phyloP scores from a whole-genome alignment of 2,329 filamentous ascomycete species.

The Aspergillus tubingensis region DNA sequence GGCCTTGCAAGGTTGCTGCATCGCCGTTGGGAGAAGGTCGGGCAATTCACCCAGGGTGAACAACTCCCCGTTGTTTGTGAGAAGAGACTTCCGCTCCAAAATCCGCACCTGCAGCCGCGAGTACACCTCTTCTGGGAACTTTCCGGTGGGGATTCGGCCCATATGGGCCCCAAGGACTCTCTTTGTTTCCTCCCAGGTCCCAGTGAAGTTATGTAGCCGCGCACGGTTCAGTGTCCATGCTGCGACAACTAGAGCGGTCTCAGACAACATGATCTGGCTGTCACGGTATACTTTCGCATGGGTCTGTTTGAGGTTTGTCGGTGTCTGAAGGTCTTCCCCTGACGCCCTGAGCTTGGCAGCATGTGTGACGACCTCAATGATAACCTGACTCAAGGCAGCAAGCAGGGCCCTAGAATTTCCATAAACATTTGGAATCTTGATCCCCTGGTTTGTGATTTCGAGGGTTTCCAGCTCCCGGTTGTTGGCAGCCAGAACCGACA shows the following conservation, averaged over 20 bases:
- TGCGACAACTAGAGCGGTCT: slow-evolving; percentile 43
- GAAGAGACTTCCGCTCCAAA: slow-evolving; percentile 34
- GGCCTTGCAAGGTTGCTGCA: slow-evolving; percentile 26
- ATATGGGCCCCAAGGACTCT: slow-evolving; percentile 33
- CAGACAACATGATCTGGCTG: slow-evolving; percentile 42
- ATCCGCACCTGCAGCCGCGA: slow-evolving; percentile 35
- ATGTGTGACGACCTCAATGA: slow-evolving; percentile 44
- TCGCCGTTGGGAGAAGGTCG: slow-evolving; percentile 29
- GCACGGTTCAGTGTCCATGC: slow-evolving; percentile 43
- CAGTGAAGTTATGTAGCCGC: slow-evolving; percentile 26
- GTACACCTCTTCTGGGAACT: slow-evolving; percentile 31
- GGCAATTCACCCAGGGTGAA: slow-evolving; percentile 36
- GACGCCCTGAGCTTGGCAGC: slow-evolving; percentile 37
- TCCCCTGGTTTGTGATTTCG: slow-evolving; percentile 33
- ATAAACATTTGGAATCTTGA: slow-evolving; percentile 33
- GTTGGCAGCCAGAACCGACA: slow-evolving; percentile 46
- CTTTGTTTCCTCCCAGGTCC: slow-evolving; percentile 31
- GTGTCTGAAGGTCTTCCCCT: slow-evolving; percentile 29
- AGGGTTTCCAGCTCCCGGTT: slow-evolving; percentile 42
- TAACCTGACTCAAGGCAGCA: slow-evolving; percentile 44
- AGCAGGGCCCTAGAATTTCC: slow-evolving; percentile 42
- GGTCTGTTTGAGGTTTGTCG: slow-evolving; percentile 42
- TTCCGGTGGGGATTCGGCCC: slow-evolving; percentile 30
- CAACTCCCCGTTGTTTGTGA: slow-evolving; percentile 40
- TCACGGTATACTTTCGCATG: slow-evolving; percentile 47